Evolutionary conservation across 2,329 filamentous ascomycete genomes (phyloP), one percentile per base, ranked within the genome.

Genomic region (Xylaria sp.): DNA sequence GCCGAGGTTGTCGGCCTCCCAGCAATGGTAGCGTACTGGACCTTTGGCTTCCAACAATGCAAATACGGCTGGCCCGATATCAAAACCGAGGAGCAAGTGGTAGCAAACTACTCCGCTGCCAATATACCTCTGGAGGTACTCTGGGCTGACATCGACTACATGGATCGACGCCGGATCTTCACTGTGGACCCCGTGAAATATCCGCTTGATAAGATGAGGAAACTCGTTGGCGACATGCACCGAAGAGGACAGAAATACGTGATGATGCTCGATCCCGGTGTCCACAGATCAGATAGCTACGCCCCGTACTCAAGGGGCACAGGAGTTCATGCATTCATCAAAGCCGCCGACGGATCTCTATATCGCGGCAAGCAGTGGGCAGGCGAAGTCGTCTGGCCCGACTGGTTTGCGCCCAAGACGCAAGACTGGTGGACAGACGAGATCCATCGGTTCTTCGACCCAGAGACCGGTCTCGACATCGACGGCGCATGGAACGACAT

Each of bases 401-500:
- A 90, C 70, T 90, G 87, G 87, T 88, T 90, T 67, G 76, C 83
- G 40, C 79, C 82, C 1, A 79, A 81, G 23, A 82, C 84, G 0
- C 80, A 86, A 58, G 67, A 76, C 3, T 90, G 85, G 73, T 90
- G 88, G 88, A 83, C 83, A 21, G 74, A 78, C 0, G 81, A 90
- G 65, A 85, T 90, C 62, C 69, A 66, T 0, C 73, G 65, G 0
- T 87, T 87, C 74, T 89, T 90, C 73, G 73, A 80, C 57, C 73
- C 83, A 0, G 76, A 82, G 0, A 80, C 74, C 3, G 88, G 87
- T 35, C 80, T 90, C 19, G 82, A 90, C 67, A 85, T 90, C 41
- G 88, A 90, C 65, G 88, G 83, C 1, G 77, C 90, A 1, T 90
- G 86, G 84, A 87, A 87, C 58, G 86, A 88, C 67, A 85, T 88